A percentile compares a stretch with the other conserved stretches of the same genome.
phyloP scores from a whole-genome alignment of 106 monocot genomes.

The Alisma plantagoaquatica region DNA sequence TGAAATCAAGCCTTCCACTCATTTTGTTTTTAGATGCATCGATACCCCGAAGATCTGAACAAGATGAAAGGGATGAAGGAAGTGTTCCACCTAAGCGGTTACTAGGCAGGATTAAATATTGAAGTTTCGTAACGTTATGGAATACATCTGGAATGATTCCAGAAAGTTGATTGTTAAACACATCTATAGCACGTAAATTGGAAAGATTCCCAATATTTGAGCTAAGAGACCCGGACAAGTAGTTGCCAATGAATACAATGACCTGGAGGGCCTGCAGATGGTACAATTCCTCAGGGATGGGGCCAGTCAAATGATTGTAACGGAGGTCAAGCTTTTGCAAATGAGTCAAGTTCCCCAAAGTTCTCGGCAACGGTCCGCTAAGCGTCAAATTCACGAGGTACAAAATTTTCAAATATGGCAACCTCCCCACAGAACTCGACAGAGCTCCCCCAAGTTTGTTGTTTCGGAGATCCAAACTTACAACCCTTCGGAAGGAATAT shows the following conservation, averaged over 20 bases:
- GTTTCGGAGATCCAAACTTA: no score
- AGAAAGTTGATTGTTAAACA: constrained; percentile 38
- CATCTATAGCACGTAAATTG: constrained; percentile 16
- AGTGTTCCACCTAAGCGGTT: constrained; percentile 43
- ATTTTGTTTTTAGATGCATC: constrained; percentile 55
- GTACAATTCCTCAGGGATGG: constrained; percentile 41
- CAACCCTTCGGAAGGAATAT: no score
- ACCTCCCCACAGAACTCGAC: no score
- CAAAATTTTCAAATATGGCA: no score
- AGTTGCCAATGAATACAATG: constrained; percentile 34
- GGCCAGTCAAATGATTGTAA: constrained; percentile 43
- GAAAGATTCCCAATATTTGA: constrained; percentile 25
- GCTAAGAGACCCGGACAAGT: constrained; percentile 26
- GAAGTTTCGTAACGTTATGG: constrained; percentile 29
- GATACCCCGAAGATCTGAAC: constrained; percentile 27
- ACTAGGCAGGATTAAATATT: constrained; percentile 29
- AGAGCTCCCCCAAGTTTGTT: no score
- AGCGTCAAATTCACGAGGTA: no score
- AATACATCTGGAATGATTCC: constrained; percentile 56
- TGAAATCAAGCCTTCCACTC: constrained; percentile 24
- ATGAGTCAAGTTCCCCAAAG: no score
- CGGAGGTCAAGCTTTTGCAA: no score
- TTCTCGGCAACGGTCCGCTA: no score
- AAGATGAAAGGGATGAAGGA: constrained; percentile 27
- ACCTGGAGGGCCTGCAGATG: constrained; percentile 26